A percentile compares a stretch with the other conserved stretches of the same genome.
These are phyloP conservation scores for Penicillium pancosmium DNA, from an alignment of 495 filamentous ascomycete species.

Conservation along the genomic window DNA sequence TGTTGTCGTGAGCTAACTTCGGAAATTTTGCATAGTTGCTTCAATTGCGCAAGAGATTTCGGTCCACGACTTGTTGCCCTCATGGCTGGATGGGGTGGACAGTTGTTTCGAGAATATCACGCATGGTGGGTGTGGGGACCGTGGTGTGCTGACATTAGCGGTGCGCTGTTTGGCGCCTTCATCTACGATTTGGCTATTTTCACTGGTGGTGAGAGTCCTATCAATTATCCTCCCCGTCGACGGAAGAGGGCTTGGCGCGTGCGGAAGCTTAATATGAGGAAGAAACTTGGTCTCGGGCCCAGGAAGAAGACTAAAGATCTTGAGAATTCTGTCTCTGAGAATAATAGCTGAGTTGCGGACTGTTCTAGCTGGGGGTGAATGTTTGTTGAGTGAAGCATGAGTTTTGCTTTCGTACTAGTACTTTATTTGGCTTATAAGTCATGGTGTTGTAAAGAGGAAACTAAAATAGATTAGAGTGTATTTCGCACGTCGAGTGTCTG, in stretches of 20 bases:
- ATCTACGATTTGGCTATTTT: conserved; percentile 26
- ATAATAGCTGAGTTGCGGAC: neutral
- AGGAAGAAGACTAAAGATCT: conserved; percentile 6
- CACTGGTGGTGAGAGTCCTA: conserved; percentile 14
- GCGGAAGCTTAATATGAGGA: conserved; percentile 7
- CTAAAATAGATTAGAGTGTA: no score
- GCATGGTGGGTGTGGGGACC: conserved; percentile 31
- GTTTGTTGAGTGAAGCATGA: neutral
- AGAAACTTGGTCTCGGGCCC: conserved; percentile 7
- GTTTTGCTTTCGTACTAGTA: neutral
- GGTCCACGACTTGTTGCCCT: conserved; percentile 28
- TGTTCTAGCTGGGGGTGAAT: neutral
- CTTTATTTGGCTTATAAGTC: neutral
- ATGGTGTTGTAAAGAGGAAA: no score
- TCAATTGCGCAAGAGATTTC: conserved; percentile 27
- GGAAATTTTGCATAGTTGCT: conserved; percentile 14
- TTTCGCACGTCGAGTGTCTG: no score
- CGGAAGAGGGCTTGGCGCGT: conserved; percentile 11
- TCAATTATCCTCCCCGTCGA: conserved; percentile 13
- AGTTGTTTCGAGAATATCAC: conserved; percentile 8
- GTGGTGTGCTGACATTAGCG: conserved; percentile 28
- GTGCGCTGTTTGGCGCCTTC: conserved; percentile 15
- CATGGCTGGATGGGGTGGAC: conserved; percentile 28
- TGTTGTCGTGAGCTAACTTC: neutral
- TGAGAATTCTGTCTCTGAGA: neutral